Conservation (phyloP, 2,329 filamentous ascomycete genomes). For the Sclerotinia subarctica region DNA sequence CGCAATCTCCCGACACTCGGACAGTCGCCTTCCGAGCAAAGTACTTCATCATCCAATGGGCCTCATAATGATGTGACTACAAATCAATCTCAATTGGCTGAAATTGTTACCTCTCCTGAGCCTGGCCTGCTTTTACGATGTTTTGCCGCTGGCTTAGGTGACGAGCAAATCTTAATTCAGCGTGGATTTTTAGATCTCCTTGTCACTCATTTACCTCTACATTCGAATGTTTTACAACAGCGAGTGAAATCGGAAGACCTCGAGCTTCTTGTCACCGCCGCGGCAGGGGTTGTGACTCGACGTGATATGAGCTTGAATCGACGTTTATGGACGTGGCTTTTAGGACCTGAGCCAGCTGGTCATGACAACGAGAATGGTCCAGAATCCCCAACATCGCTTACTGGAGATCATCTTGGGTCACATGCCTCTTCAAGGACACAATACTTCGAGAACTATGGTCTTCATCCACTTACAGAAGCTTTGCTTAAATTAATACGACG, state of each 20-base stretch:
- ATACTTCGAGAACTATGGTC: constrained; percentile 80
- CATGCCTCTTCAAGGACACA: constrained; percentile 56
- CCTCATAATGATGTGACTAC: constrained; percentile 39
- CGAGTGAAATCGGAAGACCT: constrained; percentile 72
- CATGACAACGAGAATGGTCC: constrained; percentile 48
- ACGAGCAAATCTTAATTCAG: constrained; percentile 88
- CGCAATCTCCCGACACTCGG: constrained; percentile 74
- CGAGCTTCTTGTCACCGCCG: constrained; percentile 76
- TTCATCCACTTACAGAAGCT: constrained; percentile 69
- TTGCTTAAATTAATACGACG: constrained; percentile 72
- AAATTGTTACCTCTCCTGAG: constrained; percentile 80
- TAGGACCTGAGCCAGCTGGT: constrained; percentile 66
- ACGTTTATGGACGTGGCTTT: constrained; percentile 91
- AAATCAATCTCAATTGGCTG: constrained; percentile 51
- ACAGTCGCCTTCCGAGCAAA: constrained; percentile 39
- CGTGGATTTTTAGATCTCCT: constrained; percentile 90
- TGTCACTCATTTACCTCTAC: constrained; percentile 83
- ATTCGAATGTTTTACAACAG: constrained; percentile 75
- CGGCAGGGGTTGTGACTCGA: constrained; percentile 80
- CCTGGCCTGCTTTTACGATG: constrained; percentile 86
- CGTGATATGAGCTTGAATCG: constrained; percentile 97
- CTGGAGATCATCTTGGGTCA: constrained; percentile 32
- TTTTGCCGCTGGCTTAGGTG: constrained; percentile 83
- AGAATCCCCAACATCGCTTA: constrained; percentile 44
- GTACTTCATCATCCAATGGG: constrained; percentile 33